These are phyloP conservation scores for Physaria fendleri DNA, from an alignment of 345 rosid species.

Conservation along the genomic window DNA sequence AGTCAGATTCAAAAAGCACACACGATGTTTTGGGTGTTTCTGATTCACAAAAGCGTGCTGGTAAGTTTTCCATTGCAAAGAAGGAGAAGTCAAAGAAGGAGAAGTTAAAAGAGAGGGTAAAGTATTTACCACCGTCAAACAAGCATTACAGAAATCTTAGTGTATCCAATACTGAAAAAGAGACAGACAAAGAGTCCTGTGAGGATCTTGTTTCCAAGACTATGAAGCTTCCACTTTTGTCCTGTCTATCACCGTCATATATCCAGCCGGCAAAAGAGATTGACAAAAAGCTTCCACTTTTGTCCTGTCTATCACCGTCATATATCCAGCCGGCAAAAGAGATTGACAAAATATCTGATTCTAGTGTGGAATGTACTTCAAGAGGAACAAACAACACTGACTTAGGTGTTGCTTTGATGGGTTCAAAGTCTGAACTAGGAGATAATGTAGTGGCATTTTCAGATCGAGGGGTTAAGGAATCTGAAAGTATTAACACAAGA, in stretches of 20 bases:
- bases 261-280: conserved; percentile 33
- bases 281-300: conserved; percentile 69
- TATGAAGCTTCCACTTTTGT: conserved; percentile 62
- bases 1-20: conserved; percentile 24
- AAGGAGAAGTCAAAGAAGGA: conserved; percentile 34
- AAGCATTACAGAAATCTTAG: conserved; percentile 26
- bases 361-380: conserved; percentile 27
- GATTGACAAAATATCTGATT: conserved; percentile 28
- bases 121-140: conserved; percentile 36
- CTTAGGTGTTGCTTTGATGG: conserved; percentile 13
- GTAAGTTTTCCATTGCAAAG: conserved; percentile 38
- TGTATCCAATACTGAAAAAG: conserved; percentile 36
- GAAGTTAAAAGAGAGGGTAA: conserved; percentile 38
- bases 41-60: conserved; percentile 39
- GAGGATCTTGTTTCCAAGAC: conserved; percentile 69
- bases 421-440: conserved; percentile 34
- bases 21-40: conserved; percentile 23
- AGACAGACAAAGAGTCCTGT: conserved; percentile 36
- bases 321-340: conserved; percentile 32
- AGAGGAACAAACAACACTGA: conserved; percentile 20
- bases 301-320: conserved; percentile 43
- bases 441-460: conserved; percentile 38
- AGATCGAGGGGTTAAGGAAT: conserved; percentile 38
- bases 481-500: conserved; percentile 36
- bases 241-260: conserved; percentile 37